phyloP scores from a whole-genome alignment of 805 yeast species.

The Cyberlindnera bimundalis region DNA sequence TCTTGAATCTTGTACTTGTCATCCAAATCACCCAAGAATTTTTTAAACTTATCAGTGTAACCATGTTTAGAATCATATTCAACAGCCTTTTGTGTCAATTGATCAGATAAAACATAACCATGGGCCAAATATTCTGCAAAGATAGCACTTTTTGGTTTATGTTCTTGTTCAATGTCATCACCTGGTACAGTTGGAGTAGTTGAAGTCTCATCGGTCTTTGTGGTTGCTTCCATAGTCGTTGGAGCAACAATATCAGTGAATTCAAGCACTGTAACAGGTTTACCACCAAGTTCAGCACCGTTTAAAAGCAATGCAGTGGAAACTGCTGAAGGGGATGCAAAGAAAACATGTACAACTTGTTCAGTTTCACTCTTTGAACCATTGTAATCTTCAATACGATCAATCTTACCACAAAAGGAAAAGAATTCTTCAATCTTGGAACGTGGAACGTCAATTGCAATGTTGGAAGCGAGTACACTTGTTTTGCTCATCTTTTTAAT shows the following conservation, averaged over 20 bases:
- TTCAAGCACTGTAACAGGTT: conserved; percentile 43
- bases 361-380: conserved; percentile 11
- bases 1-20: conserved; percentile 53
- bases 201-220: not conserved
- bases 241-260: conserved; percentile 23
- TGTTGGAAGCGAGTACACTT: conserved; percentile 48
- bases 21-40: conserved; percentile 54
- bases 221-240: not conserved
- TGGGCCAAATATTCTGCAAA: conserved; percentile 71
- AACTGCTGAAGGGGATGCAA: conserved; percentile 57
- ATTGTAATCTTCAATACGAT: conserved; percentile 21
- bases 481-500: conserved; percentile 3
- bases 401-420: conserved; percentile 65
- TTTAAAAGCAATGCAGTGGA: conserved; percentile 67
- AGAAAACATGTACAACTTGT: conserved; percentile 41
- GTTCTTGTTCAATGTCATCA: conserved; percentile 64
- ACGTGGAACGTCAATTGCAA: conserved; percentile 47
- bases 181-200: conserved; percentile 9
- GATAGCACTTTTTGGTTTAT: conserved; percentile 71
- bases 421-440: conserved; percentile 63
- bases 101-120: conserved; percentile 69
- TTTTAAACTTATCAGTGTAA: conserved; percentile 49
- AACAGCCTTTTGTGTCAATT: conserved; percentile 55
- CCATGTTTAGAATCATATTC: conserved; percentile 67
- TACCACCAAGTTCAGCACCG: conserved; percentile 70